Conservation (phyloP, 2,329 filamentous ascomycete genomes). For the Akanthomyces lecanii region DNA sequence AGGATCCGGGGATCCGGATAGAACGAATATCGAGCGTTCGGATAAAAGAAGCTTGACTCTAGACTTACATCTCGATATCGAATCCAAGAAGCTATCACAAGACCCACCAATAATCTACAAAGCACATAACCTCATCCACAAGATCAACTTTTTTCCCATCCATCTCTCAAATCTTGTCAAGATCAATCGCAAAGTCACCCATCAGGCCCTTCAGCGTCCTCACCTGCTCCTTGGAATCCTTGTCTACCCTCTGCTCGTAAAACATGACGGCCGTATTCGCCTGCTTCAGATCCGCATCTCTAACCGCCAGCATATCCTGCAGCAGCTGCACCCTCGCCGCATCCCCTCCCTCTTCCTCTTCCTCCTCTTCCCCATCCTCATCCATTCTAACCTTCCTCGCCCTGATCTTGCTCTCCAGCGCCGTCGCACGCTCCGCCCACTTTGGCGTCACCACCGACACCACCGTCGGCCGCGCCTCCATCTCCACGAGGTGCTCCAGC, state of each 20-base stretch:
- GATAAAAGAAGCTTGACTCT: too few species aligned
- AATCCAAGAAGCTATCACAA: too few species aligned
- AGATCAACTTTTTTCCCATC: not conserved
- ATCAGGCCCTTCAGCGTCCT: constrained; percentile 19
- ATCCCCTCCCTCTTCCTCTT: constrained; percentile 19
- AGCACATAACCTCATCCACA: too few species aligned
- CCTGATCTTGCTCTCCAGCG: constrained; percentile 27
- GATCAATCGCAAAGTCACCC: not conserved
- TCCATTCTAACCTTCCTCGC: constrained; percentile 21
- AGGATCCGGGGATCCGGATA: too few species aligned
- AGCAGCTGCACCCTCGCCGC: constrained; percentile 15
- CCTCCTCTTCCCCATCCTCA: constrained; percentile 22
- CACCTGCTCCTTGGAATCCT: constrained; percentile 13
- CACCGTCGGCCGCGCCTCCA: constrained; percentile 42
- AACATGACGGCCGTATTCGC: constrained; percentile 20
- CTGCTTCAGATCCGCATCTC: constrained; percentile 22
- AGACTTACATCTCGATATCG: too few species aligned
- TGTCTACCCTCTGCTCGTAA: constrained; percentile 20
- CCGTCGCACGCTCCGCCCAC: constrained; percentile 32
- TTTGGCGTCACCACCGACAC: constrained; percentile 29
- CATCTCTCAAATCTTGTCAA: too few species aligned
- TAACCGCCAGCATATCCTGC: constrained; percentile 20
- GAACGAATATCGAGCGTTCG: too few species aligned
- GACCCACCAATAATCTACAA: too few species aligned
- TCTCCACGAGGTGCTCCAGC: constrained; percentile 39